Evolutionary conservation across 352 stramenopile genomes (phyloP), one percentile per base, ranked within the genome.

Genomic region (Globisporangium polare): DNA sequence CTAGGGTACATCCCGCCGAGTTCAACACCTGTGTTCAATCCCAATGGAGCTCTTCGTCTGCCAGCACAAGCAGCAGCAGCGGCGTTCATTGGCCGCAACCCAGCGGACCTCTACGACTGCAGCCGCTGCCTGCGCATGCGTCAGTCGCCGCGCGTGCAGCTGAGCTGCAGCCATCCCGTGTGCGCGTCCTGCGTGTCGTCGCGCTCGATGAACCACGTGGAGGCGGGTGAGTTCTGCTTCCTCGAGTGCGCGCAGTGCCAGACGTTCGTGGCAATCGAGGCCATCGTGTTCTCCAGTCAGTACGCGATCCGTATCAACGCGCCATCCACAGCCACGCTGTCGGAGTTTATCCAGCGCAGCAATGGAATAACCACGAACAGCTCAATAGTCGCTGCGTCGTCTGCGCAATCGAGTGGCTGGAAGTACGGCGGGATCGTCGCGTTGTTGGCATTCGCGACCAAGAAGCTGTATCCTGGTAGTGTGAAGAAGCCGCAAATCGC

Each of bases 111-210:
- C 57, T 90, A 88, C 64, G 77, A 80, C 56, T 90, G 80, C 65
- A 83, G 74, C 35, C 74, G 75, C 39, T 89, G 80, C 45, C 62
- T 76, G 18, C 65, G 74, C 42, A 66, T 87, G 52, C 78, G 80
- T 3, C 73, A 84, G 57, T 75, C 73, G 12, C 73, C 80, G 9
- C 75, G 77, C 33, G 76, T 92, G 1, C 83, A 90, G 26, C 67
- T 92, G 18, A 80, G 74, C 51, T 92, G 83, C 56, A 74, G 80
- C 10, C 83, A 92, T 24, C 66, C 72, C 2, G 62, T 92, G 31
- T 92, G 83, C 59, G 65, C 76, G 3, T 66, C 69, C 24, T 92
- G 83, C 56, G 65, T 87, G 49, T 69, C 80, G 15, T 86, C 78
- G 15, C 60, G 65, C 22, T 62, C 73, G 2, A 70, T 88, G 51